Evolutionary conservation across 352 stramenopile species (phyloP), one percentile per base, ranked within the genome.

Genomic region (Globisporangium mamillatum): DNA sequence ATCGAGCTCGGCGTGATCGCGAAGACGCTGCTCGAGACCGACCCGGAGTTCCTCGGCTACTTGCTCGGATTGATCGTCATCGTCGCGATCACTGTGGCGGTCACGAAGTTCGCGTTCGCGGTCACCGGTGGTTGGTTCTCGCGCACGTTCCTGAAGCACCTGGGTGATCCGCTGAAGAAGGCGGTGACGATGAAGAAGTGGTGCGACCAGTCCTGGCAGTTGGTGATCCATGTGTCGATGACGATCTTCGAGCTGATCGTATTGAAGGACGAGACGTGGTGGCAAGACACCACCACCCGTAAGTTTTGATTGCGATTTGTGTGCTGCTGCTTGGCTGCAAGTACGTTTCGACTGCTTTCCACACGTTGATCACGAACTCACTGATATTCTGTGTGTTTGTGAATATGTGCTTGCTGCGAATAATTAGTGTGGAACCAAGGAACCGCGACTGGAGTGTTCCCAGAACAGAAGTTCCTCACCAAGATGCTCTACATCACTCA

Each of bases 191-290:
- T 94, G 83, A 92, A 93, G 70, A 97, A 97, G 72, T 97, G 89
- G 81, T 90, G 79, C 52, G 88, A 95, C 66, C 89, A 97, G 81
- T 93, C 86, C 27, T 97, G 89, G 89, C 89, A 95, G 70, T 74
- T 96, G 27, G 81, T 68, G 52, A 92, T 95, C 74, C 89, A 97
- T 72, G 76, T 81, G 38, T 88, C 78, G 24, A 94, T 97, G 87
- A 87, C 87, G 16, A 79, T 92, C 70, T 91, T 93, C 65, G 89
- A 95, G 75, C 76, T 91, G 58, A 73, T 91, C 60, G 83, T 97
- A 58, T 81, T 97, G 29, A 77, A 75, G 44, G 84, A 94, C 69
- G 83, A 95, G 70, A 81, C 76, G 22, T 96, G 89, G 89, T 96
- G 89, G 89, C 64, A 93, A n/a, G 84, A 95, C 71, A 94, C 87